Conservation (phyloP, 2,329 filamentous ascomycete genomes). For the Epichloe typhina region DNA sequence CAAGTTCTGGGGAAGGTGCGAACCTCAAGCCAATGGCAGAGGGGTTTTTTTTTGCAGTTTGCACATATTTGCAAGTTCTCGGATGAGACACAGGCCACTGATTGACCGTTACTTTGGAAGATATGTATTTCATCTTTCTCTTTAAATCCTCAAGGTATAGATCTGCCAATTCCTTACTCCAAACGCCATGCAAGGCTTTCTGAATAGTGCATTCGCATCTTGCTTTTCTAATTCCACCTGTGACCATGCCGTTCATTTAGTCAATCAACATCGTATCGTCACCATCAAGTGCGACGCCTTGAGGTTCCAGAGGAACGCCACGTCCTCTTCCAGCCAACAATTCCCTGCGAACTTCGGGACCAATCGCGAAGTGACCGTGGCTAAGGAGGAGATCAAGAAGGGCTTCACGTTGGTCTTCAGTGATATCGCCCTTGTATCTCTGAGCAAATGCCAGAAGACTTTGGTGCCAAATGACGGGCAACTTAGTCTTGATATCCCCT, state of each 20-base stretch:
- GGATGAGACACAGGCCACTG: not conserved
- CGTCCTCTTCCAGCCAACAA: slow-evolving; percentile 77
- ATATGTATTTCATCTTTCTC: not conserved
- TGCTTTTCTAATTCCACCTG: not conserved
- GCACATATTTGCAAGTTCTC: too few relatives aligned
- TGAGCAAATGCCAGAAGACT: slow-evolving; percentile 85
- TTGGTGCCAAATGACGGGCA: slow-evolving; percentile 96
- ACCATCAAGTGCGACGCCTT: slow-evolving; percentile 46
- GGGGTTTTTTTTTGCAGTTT: not conserved
- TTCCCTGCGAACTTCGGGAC: slow-evolving; percentile 81
- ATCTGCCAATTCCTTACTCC: slow-evolving; percentile 3
- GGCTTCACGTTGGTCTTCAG: slow-evolving; percentile 85
- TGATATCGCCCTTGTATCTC: slow-evolving; percentile 90
- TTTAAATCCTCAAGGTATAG: not conserved
- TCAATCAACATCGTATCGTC: slow-evolving; percentile 88
- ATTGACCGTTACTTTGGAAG: not conserved
- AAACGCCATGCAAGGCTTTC: slow-evolving; percentile 11
- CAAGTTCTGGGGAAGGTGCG: not conserved
- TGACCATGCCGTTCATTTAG: slow-evolving; percentile 12
- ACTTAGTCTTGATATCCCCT: slow-evolving; percentile 43
- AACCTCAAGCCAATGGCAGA: not conserved
- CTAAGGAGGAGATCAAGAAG: slow-evolving; percentile 75
- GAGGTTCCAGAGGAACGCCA: slow-evolving; percentile 52
- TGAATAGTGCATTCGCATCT: slow-evolving; percentile 4
- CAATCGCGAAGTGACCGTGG: slow-evolving; percentile 77